Evolutionary conservation across 2,329 filamentous ascomycete genomes (phyloP), one percentile per base, ranked within the genome.

Genomic region (Salinomyces thailandicus): DNA sequence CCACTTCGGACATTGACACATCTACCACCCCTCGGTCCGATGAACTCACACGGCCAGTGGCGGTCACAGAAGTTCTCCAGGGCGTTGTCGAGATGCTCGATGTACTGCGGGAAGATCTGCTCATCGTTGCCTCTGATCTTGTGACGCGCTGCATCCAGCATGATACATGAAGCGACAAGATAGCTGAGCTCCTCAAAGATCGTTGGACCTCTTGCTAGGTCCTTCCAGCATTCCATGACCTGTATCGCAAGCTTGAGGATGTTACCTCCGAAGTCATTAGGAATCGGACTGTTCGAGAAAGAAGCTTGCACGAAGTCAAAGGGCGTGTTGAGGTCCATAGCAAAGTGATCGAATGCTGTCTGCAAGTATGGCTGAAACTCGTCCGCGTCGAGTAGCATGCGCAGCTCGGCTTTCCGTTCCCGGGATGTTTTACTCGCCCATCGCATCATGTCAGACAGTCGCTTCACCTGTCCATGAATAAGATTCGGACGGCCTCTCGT

Each of bases 241-340:
- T 62, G n/a, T n/a, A n/a, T 48, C 0, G 63, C 63, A 1, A 69
- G 51, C 35, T 64, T 59, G 5, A 68, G 43, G 9, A 69, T 66
- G 35, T 68, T 62, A 0, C 62, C 65, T 3, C 61, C 60, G 49
- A 69, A 66, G 31, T 66, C 54, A 1, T 44, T 35, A 1, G 64
- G 61, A 14, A 71, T 64, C 0, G 64, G 64, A 33, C 55, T 66
- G 29, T 60, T 58, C 3, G 42, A 42, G 11, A 64, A 58, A 2
- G 64, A 58, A 3, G 57, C 59, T 19, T 65, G 48, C 3, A 69
- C 57, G 39, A 71, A 70, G 45, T 72, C 60, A 44, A 71, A 71
- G 1, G 67, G 63, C 0, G 36, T 50, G 27, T 64, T 54, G 1
- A 68, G 48, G 6, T 54, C 50, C 1, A 46, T 45, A 1, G 63